phyloP scores from a whole-genome alignment of 352 stramenopile species.

The Globisporangium middletonii region DNA sequence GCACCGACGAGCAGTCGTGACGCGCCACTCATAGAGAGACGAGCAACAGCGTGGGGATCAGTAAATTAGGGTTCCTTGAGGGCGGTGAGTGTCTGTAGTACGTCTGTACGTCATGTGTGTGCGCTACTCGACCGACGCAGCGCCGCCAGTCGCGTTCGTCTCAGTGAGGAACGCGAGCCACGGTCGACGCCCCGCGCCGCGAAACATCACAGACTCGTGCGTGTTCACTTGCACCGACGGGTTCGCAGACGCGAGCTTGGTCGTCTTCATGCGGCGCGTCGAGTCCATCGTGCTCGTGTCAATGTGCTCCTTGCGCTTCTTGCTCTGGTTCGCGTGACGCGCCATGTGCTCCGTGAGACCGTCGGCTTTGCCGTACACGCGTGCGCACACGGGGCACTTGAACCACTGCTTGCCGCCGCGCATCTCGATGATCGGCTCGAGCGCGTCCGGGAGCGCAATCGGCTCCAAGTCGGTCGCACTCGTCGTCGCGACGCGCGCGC shows the following conservation, averaged over 20 bases:
- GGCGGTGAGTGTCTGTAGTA: not conserved
- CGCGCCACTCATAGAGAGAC: not conserved
- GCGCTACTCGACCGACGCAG: slow-evolving; percentile 4
- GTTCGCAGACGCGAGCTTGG: slow-evolving; percentile 76
- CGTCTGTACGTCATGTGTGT: not conserved
- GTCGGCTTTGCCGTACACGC: slow-evolving; percentile 78
- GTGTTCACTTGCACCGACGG: slow-evolving; percentile 86
- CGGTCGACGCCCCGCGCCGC: slow-evolving; percentile 55
- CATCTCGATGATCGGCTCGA: slow-evolving; percentile 66
- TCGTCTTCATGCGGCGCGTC: slow-evolving; percentile 72
- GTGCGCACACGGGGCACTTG: slow-evolving; percentile 76
- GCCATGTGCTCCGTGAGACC: slow-evolving; percentile 70
- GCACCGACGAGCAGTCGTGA: slow-evolving; percentile 17
- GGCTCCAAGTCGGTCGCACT: slow-evolving; percentile 37
- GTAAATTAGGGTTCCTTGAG: slow-evolving; percentile 17
- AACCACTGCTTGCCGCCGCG: slow-evolving; percentile 83
- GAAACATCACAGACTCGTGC: slow-evolving; percentile 83
- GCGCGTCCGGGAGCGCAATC: slow-evolving; percentile 59
- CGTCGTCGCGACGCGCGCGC: slow-evolving; percentile 20
- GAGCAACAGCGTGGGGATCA: slow-evolving; percentile 5
- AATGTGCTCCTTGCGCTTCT: slow-evolving; percentile 85
- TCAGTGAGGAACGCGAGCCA: slow-evolving; percentile 77
- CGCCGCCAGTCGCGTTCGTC: slow-evolving; percentile 15
- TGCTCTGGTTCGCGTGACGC: slow-evolving; percentile 80
- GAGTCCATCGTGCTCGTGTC: slow-evolving; percentile 76